Percentiles rank a stretch among this genome's conserved stretches.
Conservation (phyloP, 2,329 filamentous ascomycete species). For the Monosporascus ibericus region DNA sequence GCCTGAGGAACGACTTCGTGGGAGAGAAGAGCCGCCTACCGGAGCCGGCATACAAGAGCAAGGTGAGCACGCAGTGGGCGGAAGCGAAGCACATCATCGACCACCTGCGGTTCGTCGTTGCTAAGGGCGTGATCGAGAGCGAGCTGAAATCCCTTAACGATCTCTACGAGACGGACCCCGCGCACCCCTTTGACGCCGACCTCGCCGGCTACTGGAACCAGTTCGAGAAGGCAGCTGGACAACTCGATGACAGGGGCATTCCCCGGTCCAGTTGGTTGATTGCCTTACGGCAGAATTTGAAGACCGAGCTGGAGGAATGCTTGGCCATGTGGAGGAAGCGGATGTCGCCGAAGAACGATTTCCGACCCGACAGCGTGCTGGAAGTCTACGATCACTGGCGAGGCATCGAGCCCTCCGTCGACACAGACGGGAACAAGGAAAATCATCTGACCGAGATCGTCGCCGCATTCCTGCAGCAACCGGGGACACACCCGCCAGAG, state of each 20-base stretch:
- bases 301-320: neutral
- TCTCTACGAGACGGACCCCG: constrained; percentile 4
- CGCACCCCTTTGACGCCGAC: constrained; percentile 29
- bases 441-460: constrained; percentile 13
- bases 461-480: constrained; percentile 21
- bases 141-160: constrained; percentile 26
- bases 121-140: constrained; percentile 29
- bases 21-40: neutral
- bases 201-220: constrained; percentile 15
- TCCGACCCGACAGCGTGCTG: neutral
- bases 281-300: neutral
- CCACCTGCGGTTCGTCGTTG: constrained; percentile 46
- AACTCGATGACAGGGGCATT: neutral
- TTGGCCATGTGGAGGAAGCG: neutral
- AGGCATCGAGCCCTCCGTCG: neutral
- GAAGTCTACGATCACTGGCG: neutral
- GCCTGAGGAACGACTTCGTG: constrained; percentile 21
- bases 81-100: constrained; percentile 48
- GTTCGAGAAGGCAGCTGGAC: neutral
- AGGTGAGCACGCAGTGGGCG: constrained; percentile 13
- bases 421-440: constrained; percentile 2
- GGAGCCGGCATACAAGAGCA: constrained; percentile 29
- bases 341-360: neutral
- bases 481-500: constrained; percentile 11
- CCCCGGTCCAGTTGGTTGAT: neutral